A percentile compares a stretch with the other conserved stretches of the same genome.
Conservation (phyloP, 345 rosid species). For the Eucalyptus marginata region DNA sequence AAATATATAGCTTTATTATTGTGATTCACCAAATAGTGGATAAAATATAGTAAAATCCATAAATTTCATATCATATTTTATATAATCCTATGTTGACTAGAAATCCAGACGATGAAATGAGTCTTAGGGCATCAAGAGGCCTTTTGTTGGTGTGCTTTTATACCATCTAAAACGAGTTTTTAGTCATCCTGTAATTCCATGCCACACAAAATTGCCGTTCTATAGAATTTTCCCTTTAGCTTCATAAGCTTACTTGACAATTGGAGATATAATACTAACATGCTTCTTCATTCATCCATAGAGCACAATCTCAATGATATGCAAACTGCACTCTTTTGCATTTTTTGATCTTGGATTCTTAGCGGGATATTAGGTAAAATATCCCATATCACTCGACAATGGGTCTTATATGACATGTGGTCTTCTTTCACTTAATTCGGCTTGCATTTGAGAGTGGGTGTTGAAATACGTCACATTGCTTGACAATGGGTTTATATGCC, state of each 20-base stretch:
- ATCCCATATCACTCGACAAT: background rate
- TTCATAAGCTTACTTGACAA: background rate
- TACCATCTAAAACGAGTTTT: background rate
- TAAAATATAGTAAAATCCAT: no score
- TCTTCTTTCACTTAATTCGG: background rate
- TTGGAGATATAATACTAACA: background rate
- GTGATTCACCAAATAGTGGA: accelerated
- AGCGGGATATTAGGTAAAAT: background rate
- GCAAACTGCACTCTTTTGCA: background rate
- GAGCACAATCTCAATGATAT: background rate
- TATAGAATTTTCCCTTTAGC: background rate
- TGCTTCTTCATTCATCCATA: background rate
- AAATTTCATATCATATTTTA: background rate
- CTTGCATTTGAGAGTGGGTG: background rate
- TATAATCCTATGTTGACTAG: no score
- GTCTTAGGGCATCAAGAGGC: background rate
- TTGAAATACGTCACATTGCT: background rate
- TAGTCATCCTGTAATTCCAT: background rate
- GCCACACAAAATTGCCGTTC: background rate
- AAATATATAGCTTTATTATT: no score
- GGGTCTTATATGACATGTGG: background rate
- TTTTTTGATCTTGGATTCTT: background rate
- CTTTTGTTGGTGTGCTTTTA: background rate
- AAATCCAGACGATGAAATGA: background rate
- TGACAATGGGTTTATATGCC: background rate